These are phyloP conservation scores for Leccinum ponderosum DNA, from an alignment of 1,284 basidiomycete species.

Conservation along the genomic window DNA sequence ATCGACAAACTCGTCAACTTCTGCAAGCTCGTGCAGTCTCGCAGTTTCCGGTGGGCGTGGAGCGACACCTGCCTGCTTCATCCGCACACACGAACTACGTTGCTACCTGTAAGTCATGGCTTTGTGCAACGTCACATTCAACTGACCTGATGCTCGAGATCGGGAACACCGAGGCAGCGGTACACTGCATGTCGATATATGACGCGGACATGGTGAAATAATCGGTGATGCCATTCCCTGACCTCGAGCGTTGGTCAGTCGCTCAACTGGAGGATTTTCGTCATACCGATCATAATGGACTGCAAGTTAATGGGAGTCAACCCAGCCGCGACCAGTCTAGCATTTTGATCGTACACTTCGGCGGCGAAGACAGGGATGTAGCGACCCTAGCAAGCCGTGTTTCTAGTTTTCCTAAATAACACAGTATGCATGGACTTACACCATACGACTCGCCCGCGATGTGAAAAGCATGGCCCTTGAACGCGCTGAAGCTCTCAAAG, in stretches of 20 bases:
- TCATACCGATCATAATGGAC: slow-evolving; percentile 77
- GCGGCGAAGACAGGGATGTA: slow-evolving; percentile 85
- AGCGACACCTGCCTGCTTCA: slow-evolving; percentile 42
- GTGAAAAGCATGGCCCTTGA: slow-evolving; percentile 57
- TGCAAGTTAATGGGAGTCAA: slow-evolving; percentile 76
- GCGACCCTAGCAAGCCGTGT: slow-evolving; percentile 53
- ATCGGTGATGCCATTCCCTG: slow-evolving; percentile 62
- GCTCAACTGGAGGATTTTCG: background rate
- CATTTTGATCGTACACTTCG: slow-evolving; percentile 79
- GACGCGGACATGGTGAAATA: slow-evolving; percentile 41
- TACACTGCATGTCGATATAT: slow-evolving; percentile 53
- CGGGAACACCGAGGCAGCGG: slow-evolving; percentile 46
- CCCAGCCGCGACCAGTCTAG: slow-evolving; percentile 54
- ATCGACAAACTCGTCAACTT: too few species aligned
- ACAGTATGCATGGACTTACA: slow-evolving; percentile 33
- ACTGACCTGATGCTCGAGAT: slow-evolving; percentile 28
- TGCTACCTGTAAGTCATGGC: slow-evolving; percentile 6
- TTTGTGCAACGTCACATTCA: background rate
- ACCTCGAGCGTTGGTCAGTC: background rate
- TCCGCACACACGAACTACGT: slow-evolving; percentile 43
- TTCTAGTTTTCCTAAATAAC: background rate
- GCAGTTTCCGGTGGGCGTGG: too few species aligned
- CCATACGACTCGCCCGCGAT: slow-evolving; percentile 65
- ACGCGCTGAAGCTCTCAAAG: slow-evolving; percentile 61
- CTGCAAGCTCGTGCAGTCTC: too few species aligned